phyloP scores from a whole-genome alignment of 2,329 filamentous ascomycete species.

The Ceratocystis destructans region DNA sequence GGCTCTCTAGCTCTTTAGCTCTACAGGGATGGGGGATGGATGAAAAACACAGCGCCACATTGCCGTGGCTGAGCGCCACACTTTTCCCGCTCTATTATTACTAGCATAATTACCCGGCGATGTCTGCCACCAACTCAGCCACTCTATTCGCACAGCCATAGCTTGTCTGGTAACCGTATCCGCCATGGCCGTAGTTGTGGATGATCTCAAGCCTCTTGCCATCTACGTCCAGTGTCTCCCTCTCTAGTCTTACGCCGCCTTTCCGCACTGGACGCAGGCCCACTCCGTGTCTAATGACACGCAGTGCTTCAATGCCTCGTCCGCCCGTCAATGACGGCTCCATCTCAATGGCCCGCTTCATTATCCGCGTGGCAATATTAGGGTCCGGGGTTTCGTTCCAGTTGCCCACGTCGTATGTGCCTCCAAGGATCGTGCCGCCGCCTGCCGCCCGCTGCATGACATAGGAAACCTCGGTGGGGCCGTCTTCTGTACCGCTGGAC shows the following conservation, averaged over 20 bases:
- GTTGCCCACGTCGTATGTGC: conserved; percentile 63
- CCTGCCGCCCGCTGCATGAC: conserved; percentile 66
- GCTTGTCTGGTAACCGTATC: conserved; percentile 58
- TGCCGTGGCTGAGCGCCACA: background rate
- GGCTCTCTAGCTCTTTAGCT: background rate
- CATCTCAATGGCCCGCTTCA: conserved; percentile 57
- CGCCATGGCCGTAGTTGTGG: conserved; percentile 68
- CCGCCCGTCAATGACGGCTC: conserved; percentile 51
- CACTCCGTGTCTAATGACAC: conserved; percentile 68
- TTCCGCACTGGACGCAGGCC: conserved; percentile 64
- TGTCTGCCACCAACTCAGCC: conserved; percentile 51
- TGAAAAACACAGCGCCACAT: background rate
- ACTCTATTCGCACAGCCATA: conserved; percentile 59
- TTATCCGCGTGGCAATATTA: conserved; percentile 67
- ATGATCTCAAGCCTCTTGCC: conserved; percentile 55
- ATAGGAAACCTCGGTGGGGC: conserved; percentile 58
- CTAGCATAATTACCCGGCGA: conserved; percentile 25
- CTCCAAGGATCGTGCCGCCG: conserved; percentile 80
- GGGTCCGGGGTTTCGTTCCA: conserved; percentile 72
- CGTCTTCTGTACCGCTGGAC: conserved; percentile 60
- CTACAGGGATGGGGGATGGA: background rate
- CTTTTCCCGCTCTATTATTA: background rate
- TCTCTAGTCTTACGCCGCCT: conserved; percentile 63
- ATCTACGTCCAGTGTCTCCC: conserved; percentile 37
- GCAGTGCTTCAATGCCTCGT: conserved; percentile 57